Evolutionary conservation across 768 basidiomycete species (phyloP).

Genomic region (Boletus pseudo-olivaceus): DNA sequence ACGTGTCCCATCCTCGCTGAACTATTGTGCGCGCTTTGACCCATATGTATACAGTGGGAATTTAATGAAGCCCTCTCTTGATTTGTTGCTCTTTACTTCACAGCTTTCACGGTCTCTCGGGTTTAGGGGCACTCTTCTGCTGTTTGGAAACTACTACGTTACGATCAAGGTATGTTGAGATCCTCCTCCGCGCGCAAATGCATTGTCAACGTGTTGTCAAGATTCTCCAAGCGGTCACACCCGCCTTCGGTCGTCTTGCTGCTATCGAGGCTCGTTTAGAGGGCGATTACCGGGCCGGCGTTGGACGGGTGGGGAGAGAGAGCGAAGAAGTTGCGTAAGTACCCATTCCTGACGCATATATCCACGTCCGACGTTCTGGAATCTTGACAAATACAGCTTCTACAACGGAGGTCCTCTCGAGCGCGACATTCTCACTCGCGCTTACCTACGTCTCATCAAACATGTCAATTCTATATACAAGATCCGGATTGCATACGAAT

Average conservation of each 20-base stretch:
- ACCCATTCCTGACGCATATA: neutral
- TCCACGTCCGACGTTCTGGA: neutral
- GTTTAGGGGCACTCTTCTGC: conserved; percentile 71
- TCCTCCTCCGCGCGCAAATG: neutral
- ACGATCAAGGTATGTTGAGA: conserved; percentile 50
- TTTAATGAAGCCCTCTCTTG: conserved; percentile 86
- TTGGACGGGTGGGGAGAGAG: conserved; percentile 82
- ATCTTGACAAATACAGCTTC: conserved; percentile 49
- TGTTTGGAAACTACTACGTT: conserved; percentile 83
- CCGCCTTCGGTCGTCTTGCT: conserved; percentile 88
- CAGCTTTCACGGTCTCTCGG: conserved; percentile 88
- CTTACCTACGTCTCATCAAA: conserved; percentile 77
- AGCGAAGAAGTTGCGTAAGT: conserved; percentile 90
- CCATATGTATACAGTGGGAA: conserved; percentile 61
- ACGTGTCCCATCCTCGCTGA: conserved; percentile 30
- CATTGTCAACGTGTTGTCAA: conserved; percentile 10
- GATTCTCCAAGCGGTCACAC: conserved; percentile 81
- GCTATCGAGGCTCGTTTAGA: conserved; percentile 84
- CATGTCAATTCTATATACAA: conserved; percentile 94
- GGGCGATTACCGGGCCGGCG: conserved; percentile 87
- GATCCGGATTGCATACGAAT: conserved; percentile 89
- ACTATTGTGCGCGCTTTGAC: neutral
- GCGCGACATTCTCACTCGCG: conserved; percentile 71
- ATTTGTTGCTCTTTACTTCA: conserved; percentile 87
- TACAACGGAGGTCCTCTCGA: conserved; percentile 88